These are phyloP conservation scores for Cucurbita moschata DNA, from an alignment of 306 rosid species.

Conservation along the genomic window DNA sequence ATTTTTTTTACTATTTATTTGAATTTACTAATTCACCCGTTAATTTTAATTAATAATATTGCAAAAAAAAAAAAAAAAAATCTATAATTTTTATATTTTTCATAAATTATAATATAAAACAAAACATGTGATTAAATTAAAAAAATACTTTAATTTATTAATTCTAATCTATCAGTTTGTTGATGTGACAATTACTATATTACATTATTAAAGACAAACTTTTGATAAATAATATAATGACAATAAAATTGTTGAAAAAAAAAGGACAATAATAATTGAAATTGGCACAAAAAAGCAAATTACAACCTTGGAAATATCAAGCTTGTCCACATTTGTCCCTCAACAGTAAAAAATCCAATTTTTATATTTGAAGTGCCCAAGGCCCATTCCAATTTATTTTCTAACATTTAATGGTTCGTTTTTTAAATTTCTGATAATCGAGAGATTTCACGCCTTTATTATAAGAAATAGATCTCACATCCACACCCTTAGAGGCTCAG, in stretches of 20 bases:
- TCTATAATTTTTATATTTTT: no score
- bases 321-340: slow-evolving; percentile 18
- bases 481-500: no score
- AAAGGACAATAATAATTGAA: slow-evolving; percentile 22
- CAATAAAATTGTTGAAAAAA: neutral
- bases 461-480: no score
- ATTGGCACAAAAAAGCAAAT: slow-evolving; percentile 13
- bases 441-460: no score
- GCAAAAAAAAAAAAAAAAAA: no score
- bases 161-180: neutral
- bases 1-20: no score
- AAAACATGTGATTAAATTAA: neutral
- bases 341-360: slow-evolving; percentile 1
- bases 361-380: neutral
- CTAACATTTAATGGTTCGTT: no score
- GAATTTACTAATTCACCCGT: no score
- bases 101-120: no score
- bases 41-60: no score
- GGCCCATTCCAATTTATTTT: neutral
- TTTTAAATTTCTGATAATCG: no score
- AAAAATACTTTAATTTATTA: neutral
- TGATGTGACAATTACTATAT: neutral
- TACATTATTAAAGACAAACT: neutral
- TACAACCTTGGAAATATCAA: slow-evolving; percentile 31
- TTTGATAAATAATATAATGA: neutral